These are phyloP conservation scores for Tolypocladium tropicale DNA, from an alignment of 2,329 filamentous ascomycete genomes.

Conservation along the genomic window DNA sequence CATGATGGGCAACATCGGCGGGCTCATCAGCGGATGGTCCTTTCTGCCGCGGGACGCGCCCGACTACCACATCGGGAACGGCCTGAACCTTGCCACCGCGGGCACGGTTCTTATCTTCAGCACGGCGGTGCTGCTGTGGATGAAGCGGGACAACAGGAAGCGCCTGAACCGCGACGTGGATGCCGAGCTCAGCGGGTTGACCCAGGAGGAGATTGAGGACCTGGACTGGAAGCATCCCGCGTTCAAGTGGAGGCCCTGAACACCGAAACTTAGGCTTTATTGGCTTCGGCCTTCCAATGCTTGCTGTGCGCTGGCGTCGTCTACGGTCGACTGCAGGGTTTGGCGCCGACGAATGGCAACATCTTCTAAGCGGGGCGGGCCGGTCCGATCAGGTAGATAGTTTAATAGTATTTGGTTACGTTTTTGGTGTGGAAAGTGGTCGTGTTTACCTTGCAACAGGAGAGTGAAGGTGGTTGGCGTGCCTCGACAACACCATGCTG, in stretches of 20 bases:
- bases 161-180: slow-evolving; percentile 18
- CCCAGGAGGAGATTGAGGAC: slow-evolving; percentile 42
- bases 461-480: too few relatives aligned
- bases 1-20: slow-evolving; percentile 66
- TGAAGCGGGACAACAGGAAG: slow-evolving; percentile 47
- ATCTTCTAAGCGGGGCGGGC: too few relatives aligned
- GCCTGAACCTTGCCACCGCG: slow-evolving; percentile 52
- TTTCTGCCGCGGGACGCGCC: slow-evolving; percentile 55
- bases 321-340: too few relatives aligned
- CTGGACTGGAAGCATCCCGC: slow-evolving; percentile 58
- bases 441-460: too few relatives aligned
- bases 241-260: slow-evolving; percentile 43
- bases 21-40: slow-evolving; percentile 54
- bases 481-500: background rate
- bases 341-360: too few relatives aligned
- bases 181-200: slow-evolving; percentile 41
- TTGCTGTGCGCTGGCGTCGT: too few relatives aligned
- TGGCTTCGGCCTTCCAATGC: too few relatives aligned
- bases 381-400: too few relatives aligned
- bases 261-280: too few relatives aligned
- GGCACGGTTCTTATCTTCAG: slow-evolving; percentile 40
- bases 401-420: too few relatives aligned
- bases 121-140: slow-evolving; percentile 44
- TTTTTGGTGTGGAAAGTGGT: too few relatives aligned
- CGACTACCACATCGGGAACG: slow-evolving; percentile 61